A percentile compares a stretch with the other conserved stretches of the same genome.
Conservation (phyloP, 306 rosid genomes). For the Dalbergia cultrata region DNA sequence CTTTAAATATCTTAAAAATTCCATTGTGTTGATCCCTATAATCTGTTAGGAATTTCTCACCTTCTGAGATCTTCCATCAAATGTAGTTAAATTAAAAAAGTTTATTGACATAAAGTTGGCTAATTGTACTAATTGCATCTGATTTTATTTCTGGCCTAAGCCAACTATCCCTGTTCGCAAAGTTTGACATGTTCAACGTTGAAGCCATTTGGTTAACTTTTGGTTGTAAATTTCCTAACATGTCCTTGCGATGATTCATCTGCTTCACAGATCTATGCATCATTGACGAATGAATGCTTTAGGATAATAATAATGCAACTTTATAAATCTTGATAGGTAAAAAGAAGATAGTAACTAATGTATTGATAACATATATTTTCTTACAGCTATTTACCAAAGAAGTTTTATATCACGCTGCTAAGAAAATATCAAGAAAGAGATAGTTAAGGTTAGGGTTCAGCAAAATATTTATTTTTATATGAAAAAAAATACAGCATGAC, state of each 20-base stretch:
- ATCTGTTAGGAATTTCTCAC: no score
- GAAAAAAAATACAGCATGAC: conserved; percentile 10
- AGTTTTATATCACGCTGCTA: not conserved
- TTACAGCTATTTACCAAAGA: conserved; percentile 17
- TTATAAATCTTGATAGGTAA: conserved; percentile 9
- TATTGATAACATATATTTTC: conserved; percentile 15
- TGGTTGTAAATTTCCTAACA: conserved; percentile 74
- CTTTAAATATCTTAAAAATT: no score
- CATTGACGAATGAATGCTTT: conserved; percentile 46
- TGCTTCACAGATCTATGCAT: conserved; percentile 83
- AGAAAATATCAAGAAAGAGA: conserved; percentile 1
- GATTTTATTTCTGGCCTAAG: conserved; percentile 89
- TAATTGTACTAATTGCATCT: no score
- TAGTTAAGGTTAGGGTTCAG: conserved; percentile 22
- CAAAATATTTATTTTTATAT: conserved; percentile 15
- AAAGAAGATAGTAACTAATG: conserved; percentile 24
- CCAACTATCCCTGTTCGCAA: conserved; percentile 93
- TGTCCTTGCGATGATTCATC: conserved; percentile 96
- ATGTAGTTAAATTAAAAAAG: no score
- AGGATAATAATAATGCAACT: conserved; percentile 37
- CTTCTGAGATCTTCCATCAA: no score
- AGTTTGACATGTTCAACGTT: conserved; percentile 78
- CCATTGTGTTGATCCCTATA: no score
- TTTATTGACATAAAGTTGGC: no score
- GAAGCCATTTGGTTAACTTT: conserved; percentile 95